A percentile compares a stretch with the other conserved stretches of the same genome.
Conservation (phyloP, 306 rosid species). For the Rosa lucieae region DNA sequence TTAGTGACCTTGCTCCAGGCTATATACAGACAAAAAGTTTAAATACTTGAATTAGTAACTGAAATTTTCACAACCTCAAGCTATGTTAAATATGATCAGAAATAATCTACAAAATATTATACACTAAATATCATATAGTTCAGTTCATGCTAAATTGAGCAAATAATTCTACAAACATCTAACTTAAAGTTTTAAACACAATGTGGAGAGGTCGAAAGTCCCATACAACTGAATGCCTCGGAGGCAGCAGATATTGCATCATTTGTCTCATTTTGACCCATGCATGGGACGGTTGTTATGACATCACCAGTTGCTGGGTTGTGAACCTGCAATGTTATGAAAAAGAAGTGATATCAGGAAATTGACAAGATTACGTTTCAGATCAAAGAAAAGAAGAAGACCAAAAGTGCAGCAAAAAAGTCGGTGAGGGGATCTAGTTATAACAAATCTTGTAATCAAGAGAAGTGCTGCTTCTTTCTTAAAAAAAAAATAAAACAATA, state of each 20-base stretch:
- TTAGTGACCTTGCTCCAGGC: slow-evolving; percentile 96
- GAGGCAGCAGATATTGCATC: slow-evolving; percentile 94
- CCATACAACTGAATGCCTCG: slow-evolving; percentile 63
- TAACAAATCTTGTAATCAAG: slow-evolving; percentile 4
- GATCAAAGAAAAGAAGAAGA: neutral
- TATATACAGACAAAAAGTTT: slow-evolving; percentile 33
- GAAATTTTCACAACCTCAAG: neutral
- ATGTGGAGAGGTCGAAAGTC: slow-evolving; percentile 23
- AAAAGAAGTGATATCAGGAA: neutral
- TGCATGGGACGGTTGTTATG: slow-evolving; percentile 75
- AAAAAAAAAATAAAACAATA: neutral
- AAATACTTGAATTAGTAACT: slow-evolving; percentile 4
- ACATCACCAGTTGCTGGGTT: slow-evolving; percentile 96
- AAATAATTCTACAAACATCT: slow-evolving; percentile 7
- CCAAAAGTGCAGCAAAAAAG: neutral
- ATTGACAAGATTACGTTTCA: neutral
- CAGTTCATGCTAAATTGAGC: neutral
- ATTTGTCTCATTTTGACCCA: slow-evolving; percentile 84
- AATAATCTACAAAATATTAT: neutral
- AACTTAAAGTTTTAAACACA: slow-evolving; percentile 18
- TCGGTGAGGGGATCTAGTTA: neutral
- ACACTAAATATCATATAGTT: neutral
- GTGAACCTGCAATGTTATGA: slow-evolving; percentile 53
- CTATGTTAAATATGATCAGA: neutral
- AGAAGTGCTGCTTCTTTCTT: neutral